Conservation (phyloP, 768 basidiomycete species). For the Amanita rimosa region DNA sequence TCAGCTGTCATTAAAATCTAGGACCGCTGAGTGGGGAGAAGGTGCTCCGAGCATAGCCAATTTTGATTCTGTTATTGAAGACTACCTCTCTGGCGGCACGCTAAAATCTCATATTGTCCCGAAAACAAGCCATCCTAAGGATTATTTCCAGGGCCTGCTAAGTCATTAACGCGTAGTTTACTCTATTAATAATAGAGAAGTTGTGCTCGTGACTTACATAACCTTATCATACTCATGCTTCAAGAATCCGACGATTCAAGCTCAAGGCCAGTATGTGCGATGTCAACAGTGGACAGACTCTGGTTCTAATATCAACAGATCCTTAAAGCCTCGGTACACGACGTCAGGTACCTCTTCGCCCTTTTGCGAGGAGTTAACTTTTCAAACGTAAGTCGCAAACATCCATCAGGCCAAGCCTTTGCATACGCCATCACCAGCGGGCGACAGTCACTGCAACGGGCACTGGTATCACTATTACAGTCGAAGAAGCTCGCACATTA, state of each 20-base stretch:
- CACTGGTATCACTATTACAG: constrained; percentile 63
- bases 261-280: background rate
- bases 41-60: constrained; percentile 33
- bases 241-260: background rate
- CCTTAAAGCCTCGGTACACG: constrained; percentile 63
- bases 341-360: constrained; percentile 71
- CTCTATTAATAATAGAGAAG: background rate
- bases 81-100: constrained; percentile 39
- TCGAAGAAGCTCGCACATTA: constrained; percentile 78
- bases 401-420: background rate
- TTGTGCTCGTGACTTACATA: background rate
- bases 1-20: constrained; percentile 40
- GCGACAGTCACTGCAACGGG: constrained; percentile 65
- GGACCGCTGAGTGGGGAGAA: constrained; percentile 17
- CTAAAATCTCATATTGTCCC: background rate
- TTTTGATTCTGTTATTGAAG: constrained; percentile 67
- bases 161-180: background rate
- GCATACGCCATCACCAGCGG: constrained; percentile 30
- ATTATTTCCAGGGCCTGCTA: constrained; percentile 6
- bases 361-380: constrained; percentile 79
- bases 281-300: background rate
- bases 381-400: constrained; percentile 44
- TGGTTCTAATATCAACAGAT: constrained; percentile 23
- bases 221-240: background rate
- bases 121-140: background rate